Conservation (phyloP, 257 asterid species). For the Solanum appendiculatum region DNA sequence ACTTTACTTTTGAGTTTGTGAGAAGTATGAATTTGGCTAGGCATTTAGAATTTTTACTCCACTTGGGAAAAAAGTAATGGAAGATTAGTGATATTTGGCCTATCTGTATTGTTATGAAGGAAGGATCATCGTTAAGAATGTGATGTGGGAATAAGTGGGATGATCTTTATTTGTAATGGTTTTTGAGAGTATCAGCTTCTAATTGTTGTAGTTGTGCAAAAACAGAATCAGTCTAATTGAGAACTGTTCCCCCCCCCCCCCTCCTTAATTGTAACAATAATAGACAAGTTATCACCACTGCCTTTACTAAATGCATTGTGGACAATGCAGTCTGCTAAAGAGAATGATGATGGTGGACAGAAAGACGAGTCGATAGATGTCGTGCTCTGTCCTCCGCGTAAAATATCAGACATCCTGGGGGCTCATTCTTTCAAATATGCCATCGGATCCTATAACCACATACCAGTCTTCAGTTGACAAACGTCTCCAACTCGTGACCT, state of each 20-base stretch:
- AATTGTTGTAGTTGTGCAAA: neutral
- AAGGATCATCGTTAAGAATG: neutral
- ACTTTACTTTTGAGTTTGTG: neutral
- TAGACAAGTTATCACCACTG: conserved; percentile 68
- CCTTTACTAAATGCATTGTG: conserved; percentile 38
- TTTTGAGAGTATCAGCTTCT: neutral
- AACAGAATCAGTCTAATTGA: neutral
- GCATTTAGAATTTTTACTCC: neutral
- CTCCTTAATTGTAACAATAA: too few relatives aligned
- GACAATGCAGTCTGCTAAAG: conserved; percentile 38
- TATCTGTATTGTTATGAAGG: neutral
- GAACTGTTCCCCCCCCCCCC: too few relatives aligned
- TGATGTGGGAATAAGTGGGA: neutral
- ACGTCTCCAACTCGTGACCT: conserved; percentile 41
- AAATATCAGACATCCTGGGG: conserved; percentile 38
- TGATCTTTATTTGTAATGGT: neutral
- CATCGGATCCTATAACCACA: conserved; percentile 66
- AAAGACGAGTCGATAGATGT: neutral
- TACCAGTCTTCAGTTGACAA: conserved; percentile 25
- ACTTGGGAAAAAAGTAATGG: neutral
- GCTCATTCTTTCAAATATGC: conserved; percentile 52
- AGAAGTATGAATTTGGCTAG: neutral
- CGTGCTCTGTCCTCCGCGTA: neutral
- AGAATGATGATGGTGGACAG: conserved; percentile 15
- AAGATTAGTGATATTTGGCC: neutral